Evolutionary conservation across 208 protist genomes (phyloP), one percentile per base, ranked within the genome.

Genomic region (Strigomonas culicis): DNA sequence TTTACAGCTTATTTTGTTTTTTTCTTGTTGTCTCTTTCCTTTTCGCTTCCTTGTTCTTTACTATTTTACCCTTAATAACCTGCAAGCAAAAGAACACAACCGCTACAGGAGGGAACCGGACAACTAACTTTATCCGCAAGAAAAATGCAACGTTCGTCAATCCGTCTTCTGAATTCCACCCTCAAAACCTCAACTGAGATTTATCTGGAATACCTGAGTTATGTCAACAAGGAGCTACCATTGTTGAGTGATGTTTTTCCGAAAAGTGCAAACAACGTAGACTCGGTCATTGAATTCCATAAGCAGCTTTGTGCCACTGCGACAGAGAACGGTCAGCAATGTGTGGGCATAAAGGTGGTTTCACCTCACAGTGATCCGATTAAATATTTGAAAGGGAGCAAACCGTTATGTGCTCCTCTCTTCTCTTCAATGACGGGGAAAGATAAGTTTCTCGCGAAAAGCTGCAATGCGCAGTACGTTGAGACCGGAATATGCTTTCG

Each of bases 311-410:
- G 81, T 64, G 64, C 80, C 10, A 59, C 61, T 0, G 88, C 90
- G 82, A 52, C 80, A 19, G 68, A 81, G 19, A 76, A 86, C 41
- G 72, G 62, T 1, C 66, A 76, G 58, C 62, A 79, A 19, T 77
- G 91, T 57, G 67, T 80, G 22, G 89, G 89, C 19, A 70, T 95
- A 30, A 90, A 95, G 32, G 81, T 95, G 19, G 60, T 90, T 1
- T 77, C 85, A 8, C 74, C 79, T 25, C 69, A 70, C 19, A 41
- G 75, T 39, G 75, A 81, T 50, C 51, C 77, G 11, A 68, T 90
- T 1, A 68, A 66, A 44, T 72, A 61, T 27, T 71, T 92, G 8
- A 71, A 75, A 25, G 79, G 62, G 19, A 78, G 75, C 2, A 59
- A 80, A 15, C 44, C 80, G 21, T 63, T 91, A 21, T 92, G 83